phyloP scores from a whole-genome alignment of 371 early-diverging fungal genomes.

The Mortierella sp. region DNA sequence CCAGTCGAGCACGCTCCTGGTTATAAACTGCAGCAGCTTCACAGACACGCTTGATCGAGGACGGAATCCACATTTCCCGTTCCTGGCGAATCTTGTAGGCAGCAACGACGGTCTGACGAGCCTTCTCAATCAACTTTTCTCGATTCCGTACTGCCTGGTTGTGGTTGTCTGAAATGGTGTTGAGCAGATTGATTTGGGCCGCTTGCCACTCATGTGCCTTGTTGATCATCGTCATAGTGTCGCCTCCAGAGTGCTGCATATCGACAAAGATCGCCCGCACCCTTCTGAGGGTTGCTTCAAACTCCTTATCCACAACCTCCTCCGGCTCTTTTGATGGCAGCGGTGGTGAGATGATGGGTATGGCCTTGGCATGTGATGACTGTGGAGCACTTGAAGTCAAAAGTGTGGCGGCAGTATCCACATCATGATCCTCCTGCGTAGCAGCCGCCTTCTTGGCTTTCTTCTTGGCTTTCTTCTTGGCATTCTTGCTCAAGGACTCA shows the following conservation, averaged over 20 bases:
- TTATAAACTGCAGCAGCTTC: background rate
- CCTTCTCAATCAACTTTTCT: background rate
- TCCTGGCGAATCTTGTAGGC: background rate
- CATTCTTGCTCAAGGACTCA: background rate
- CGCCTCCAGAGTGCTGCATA: background rate
- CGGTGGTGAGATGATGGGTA: background rate
- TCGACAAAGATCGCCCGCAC: constrained; percentile 3
- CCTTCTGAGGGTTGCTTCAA: background rate
- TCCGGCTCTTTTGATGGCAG: background rate
- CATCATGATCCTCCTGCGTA: background rate
- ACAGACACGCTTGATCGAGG: background rate
- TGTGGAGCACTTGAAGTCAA: background rate
- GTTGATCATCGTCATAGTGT: background rate
- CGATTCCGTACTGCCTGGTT: background rate
- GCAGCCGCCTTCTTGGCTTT: constrained; percentile 23
- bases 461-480: constrained; percentile 29
- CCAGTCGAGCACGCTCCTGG: background rate
- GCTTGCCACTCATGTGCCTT: background rate
- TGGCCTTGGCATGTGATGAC: background rate
- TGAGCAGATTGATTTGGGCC: background rate
- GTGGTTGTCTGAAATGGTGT: background rate
- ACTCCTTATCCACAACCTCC: constrained; percentile 1
- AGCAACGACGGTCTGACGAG: background rate
- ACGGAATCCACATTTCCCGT: background rate
- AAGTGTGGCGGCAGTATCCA: background rate